These are phyloP conservation scores for Thoreauomyces humboldtii DNA, from an alignment of 192 early-diverging fungal genomes.

Conservation along the genomic window DNA sequence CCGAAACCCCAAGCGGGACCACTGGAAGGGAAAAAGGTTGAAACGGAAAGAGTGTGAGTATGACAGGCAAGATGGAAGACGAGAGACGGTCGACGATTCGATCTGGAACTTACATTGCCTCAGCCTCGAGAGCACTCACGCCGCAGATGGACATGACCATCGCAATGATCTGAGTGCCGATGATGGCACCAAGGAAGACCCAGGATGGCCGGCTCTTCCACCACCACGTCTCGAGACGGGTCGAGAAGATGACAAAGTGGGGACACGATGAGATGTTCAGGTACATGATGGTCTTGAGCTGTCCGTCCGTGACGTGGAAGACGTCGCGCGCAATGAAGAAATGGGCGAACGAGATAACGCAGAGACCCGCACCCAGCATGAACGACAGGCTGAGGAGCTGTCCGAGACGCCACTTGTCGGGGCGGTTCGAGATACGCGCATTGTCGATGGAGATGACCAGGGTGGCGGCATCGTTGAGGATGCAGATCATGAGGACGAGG, in stretches of 20 bases:
- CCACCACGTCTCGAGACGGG: conserved; percentile 82
- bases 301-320: conserved; percentile 15
- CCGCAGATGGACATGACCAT: conserved; percentile 86
- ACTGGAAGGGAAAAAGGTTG: conserved; percentile 30
- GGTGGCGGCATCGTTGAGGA: conserved; percentile 82
- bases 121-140: conserved; percentile 30
- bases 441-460: conserved; percentile 93
- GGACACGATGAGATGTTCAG: conserved; percentile 90
- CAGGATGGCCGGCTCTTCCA: conserved; percentile 82
- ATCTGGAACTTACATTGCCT: conserved; percentile 30
- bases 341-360: conserved; percentile 75
- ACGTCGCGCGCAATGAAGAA: conserved; percentile 75
- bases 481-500: conserved; percentile 83
- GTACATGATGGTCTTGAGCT: conserved; percentile 65
- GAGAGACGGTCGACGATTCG: neutral
- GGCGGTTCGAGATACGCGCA: conserved; percentile 80
- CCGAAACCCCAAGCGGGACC: conserved; percentile 66
- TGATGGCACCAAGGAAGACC: conserved; percentile 76
- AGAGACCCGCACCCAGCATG: conserved; percentile 72
- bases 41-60: no score
- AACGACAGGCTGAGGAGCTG: conserved; percentile 82
- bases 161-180: conserved; percentile 89
- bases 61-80: no score
- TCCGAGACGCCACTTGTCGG: conserved; percentile 95
- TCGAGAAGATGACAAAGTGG: conserved; percentile 97